Conservation (phyloP, 2,329 filamentous ascomycete genomes). For the Phyllosticta paracitricarpa region DNA sequence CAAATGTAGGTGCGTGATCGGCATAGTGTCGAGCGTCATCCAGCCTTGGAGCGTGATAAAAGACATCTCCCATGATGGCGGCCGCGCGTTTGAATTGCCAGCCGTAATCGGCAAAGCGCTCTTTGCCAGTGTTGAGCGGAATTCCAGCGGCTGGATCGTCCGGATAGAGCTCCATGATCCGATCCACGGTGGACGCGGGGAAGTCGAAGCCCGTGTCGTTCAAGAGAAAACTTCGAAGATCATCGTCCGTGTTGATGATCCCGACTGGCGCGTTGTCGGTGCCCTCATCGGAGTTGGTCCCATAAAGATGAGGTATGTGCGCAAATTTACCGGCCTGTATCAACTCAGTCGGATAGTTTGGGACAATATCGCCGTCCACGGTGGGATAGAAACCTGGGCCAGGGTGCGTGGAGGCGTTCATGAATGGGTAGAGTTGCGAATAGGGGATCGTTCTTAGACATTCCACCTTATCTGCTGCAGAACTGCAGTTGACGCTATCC, state of each 20-base stretch:
- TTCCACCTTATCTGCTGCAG: slow-evolving; percentile 7
- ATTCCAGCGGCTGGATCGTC: slow-evolving; percentile 4
- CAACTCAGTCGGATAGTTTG: slow-evolving; percentile 2
- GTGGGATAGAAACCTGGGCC: slow-evolving; percentile 8
- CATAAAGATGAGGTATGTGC: slow-evolving; percentile 6
- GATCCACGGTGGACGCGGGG: background rate
- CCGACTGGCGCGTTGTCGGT: slow-evolving; percentile 7
- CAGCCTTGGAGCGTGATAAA: slow-evolving; percentile 13
- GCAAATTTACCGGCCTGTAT: slow-evolving; percentile 5
- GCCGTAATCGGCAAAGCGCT: slow-evolving; percentile 23
- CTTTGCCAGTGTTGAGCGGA: slow-evolving; percentile 9
- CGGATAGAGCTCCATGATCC: slow-evolving; percentile 8
- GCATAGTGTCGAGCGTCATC: slow-evolving; percentile 18
- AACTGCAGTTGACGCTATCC: slow-evolving; percentile 17
- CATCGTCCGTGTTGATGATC: slow-evolving; percentile 4
- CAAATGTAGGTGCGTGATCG: background rate
- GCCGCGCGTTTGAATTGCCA: slow-evolving; percentile 12
- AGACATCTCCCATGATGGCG: slow-evolving; percentile 10
- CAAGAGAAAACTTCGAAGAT: slow-evolving; percentile 1
- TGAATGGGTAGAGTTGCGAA: slow-evolving; percentile 15
- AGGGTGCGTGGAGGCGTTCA: slow-evolving; percentile 4
- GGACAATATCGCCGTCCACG: slow-evolving; percentile 6
- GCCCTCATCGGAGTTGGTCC: slow-evolving; percentile 5
- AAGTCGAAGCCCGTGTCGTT: background rate
- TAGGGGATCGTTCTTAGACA: slow-evolving; percentile 6